phyloP scores from a whole-genome alignment of 352 stramenopile genomes.

The Phytopythium mirpurense region DNA sequence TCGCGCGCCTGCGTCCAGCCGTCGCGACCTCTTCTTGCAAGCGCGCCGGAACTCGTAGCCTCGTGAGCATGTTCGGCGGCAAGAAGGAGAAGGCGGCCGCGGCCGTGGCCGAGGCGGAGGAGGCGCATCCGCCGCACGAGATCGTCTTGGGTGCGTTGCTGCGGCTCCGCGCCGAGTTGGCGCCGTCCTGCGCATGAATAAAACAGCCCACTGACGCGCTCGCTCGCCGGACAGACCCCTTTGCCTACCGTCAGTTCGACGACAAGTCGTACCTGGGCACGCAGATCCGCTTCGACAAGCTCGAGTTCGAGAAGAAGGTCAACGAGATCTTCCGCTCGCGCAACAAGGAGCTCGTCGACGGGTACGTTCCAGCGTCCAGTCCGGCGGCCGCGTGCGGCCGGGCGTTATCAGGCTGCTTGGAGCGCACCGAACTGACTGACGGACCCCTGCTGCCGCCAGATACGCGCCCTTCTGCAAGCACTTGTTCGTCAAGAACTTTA shows the following conservation, averaged over 20 bases:
- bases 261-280: conserved; percentile 70
- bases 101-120: conserved; percentile 16
- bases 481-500: conserved; percentile 96
- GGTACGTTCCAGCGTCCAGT: conserved; percentile 17
- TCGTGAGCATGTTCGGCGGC: conserved; percentile 35
- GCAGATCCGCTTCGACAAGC: conserved; percentile 68
- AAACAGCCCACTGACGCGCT: not conserved
- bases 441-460: conserved; percentile 21
- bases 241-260: conserved; percentile 84
- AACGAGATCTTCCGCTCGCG: conserved; percentile 76
- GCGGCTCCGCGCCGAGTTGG: not conserved
- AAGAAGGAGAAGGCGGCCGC: conserved; percentile 32
- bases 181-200: no score
- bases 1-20: conserved; percentile 30
- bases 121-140: conserved; percentile 23
- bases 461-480: conserved; percentile 99
- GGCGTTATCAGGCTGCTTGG: conserved; percentile 1
- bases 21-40: conserved; percentile 11
- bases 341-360: conserved; percentile 63
- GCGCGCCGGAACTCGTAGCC: conserved; percentile 19
- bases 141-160: conserved; percentile 48
- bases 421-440: not conserved
- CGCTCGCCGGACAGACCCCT: conserved; percentile 37
- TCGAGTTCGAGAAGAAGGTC: conserved; percentile 72
- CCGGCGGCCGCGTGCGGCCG: no score